A percentile compares a stretch with the other conserved stretches of the same genome.
Evolutionary conservation across 306 rosid species (phyloP).

Genomic region (Lithocarpus polystachyus): DNA sequence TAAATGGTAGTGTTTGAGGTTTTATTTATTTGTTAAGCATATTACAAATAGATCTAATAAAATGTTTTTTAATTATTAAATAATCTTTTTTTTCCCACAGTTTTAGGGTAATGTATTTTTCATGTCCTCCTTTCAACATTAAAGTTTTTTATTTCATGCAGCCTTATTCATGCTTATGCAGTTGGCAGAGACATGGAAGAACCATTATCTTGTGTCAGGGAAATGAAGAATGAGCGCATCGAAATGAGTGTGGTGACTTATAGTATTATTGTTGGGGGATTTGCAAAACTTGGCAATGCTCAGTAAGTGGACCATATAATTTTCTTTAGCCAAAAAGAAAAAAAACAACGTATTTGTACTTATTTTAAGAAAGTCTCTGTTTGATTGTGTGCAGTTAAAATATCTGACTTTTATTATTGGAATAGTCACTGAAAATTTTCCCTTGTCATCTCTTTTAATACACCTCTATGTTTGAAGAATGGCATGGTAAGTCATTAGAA

Average conservation of each 20-base stretch:
- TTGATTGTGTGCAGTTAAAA: neutral
- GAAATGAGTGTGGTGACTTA: slow-evolving; percentile 91
- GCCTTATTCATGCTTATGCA: slow-evolving; percentile 99
- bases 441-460: neutral
- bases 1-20: neutral
- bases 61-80: neutral
- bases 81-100: neutral
- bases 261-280: slow-evolving; percentile 88
- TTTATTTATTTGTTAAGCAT: too few species aligned
- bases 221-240: slow-evolving; percentile 86
- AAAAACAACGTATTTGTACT: neutral
- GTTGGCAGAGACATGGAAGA: slow-evolving; percentile 99
- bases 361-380: neutral
- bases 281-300: slow-evolving; percentile 68
- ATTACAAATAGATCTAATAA: neutral
- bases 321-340: neutral
- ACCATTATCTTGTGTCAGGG: slow-evolving; percentile 85
- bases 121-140: slow-evolving; percentile 21
- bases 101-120: neutral
- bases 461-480: neutral
- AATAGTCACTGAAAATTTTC: neutral
- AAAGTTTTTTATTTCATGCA: slow-evolving; percentile 51
- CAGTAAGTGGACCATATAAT: slow-evolving; percentile 58
- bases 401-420: neutral
- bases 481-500: neutral